Evolutionary conservation across 2,329 filamentous ascomycete genomes (phyloP), one percentile per base, ranked within the genome.

Genomic region (Beauveria rudraprayagi): DNA sequence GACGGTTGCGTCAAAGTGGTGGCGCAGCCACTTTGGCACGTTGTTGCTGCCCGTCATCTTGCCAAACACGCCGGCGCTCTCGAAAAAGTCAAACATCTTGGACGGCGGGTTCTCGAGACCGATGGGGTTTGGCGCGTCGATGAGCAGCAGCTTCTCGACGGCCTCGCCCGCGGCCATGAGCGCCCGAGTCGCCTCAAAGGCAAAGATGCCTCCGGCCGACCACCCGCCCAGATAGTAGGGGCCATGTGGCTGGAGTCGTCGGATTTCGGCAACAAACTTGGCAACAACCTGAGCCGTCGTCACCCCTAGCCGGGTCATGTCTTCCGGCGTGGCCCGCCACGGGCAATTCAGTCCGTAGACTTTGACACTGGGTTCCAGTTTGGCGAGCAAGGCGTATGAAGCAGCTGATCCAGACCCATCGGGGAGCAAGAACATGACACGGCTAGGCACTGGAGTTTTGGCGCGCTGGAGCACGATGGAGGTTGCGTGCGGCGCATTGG

Each of bases 1-100:
- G 60, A 91, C 86, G 22, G 85, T 85, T 24, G 86, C 83, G 0
- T 83, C 80, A 71, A 91, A 91, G 73, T 92, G 89, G 61, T 85
- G 86, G 2, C 89, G 80, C 17, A 91, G 80, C 88, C 88, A 91
- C n/a, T 80, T 75, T 14, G 46, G 46, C 2, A 48, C 0, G 88
- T 88, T 44, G 88, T 37, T 28, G 30, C 80, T 77, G 56, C 86
- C 78, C 22, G 46, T 48, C 46, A 2, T 79, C 34, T 80, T 86
- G 24, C 88, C 88, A 28, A 91, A 82, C 2, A 91, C 82, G 60
- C 88, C 88, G 59, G 90, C 87, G 53, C 81, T 79, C 59, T 86
- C 87, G 68, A 91, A 90, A 80, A 88, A 91, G 65, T 85, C 80
- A 71, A 89, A 87, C 10, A 91, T 82, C 70, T 69, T 62, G 14